Evolutionary conservation across 140 eudicot genomes (phyloP), one percentile per base, ranked within the genome.

Genomic region (Bidens hawaiensis): DNA sequence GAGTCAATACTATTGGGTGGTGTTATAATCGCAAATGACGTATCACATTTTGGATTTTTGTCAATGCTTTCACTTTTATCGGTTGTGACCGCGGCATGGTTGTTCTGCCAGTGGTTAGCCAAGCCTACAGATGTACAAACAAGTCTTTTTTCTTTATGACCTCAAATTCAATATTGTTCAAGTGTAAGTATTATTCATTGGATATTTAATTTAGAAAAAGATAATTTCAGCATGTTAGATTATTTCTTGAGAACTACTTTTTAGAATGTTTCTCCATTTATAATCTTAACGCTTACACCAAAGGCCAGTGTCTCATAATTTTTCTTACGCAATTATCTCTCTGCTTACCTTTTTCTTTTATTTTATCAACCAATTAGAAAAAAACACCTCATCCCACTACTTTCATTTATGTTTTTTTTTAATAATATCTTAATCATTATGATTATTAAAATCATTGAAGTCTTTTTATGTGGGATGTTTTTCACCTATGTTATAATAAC

Each of bases 11-110:
- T 85, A 78, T 67, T 93, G 68, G 96, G 99, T 9, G 82, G 87
- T 15, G 96, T 89, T 52, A 93, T 93, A 78, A 73, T 93, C 42
- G 99, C 85, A 13, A 93, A 93, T 41, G 95, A 93, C 61, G 60
- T 82, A 52, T 82, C 93, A 65, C 95, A 85, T 78, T 93, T 93
- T 80, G 96, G 96, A 58, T 85, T 81, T 68, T 75, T 93, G 67
- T 95, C 95, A 3, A 70, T 67, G 63, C 79, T 93, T n/a, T 93
- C 99, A 2, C 95, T 93, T 74, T 43, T 83, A 25, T 87, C 99
- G 0, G 99, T 93, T 53, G 81, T 87, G 45, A 95, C 85, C 22
- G 89, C 99, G 24, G 93, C 99, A 19, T 93, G 78, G 78, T 70
- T 87, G 74, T 93, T 84, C 74, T 88, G 95, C 68, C 77, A 34